phyloP scores from a whole-genome alignment of 345 rosid genomes.

The Gynandropsis gynandra region DNA sequence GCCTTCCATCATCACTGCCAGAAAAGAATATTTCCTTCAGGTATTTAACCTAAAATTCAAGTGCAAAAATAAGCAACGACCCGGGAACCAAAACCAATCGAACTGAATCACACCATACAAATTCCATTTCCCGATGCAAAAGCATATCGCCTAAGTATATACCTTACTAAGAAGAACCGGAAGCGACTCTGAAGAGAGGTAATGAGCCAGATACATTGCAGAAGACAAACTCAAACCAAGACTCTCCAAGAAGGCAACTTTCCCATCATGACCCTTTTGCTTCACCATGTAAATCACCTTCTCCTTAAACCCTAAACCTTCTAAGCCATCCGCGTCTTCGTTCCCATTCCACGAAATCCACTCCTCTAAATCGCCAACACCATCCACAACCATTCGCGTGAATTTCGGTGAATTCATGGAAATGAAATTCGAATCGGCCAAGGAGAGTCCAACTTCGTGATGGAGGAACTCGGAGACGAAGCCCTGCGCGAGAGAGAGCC shows the following conservation, averaged over 20 bases:
- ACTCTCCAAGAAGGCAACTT: conserved; percentile 81
- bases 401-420: conserved; percentile 50
- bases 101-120: conserved; percentile 3
- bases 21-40: conserved; percentile 72
- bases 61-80: conserved; percentile 38
- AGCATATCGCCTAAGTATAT: neutral
- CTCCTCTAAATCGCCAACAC: conserved; percentile 71
- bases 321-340: conserved; percentile 18
- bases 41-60: conserved; percentile 75
- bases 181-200: conserved; percentile 52
- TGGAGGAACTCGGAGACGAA: conserved; percentile 48
- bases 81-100: conserved; percentile 12
- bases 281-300: conserved; percentile 59
- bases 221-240: conserved; percentile 64
- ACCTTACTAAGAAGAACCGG: conserved; percentile 52
- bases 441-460: conserved; percentile 41
- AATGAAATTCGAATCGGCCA: conserved; percentile 39
- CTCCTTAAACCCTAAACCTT: conserved; percentile 46
- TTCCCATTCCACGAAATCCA: conserved; percentile 46
- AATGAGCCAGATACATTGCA: conserved; percentile 64
- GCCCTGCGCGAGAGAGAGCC: conserved; percentile 34
- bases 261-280: conserved; percentile 72
- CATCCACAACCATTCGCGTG: conserved; percentile 43
- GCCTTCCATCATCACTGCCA: conserved; percentile 47
- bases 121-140: neutral